These are phyloP conservation scores for Exidia glandulosa DNA, from an alignment of 768 basidiomycete genomes.

Conservation along the genomic window DNA sequence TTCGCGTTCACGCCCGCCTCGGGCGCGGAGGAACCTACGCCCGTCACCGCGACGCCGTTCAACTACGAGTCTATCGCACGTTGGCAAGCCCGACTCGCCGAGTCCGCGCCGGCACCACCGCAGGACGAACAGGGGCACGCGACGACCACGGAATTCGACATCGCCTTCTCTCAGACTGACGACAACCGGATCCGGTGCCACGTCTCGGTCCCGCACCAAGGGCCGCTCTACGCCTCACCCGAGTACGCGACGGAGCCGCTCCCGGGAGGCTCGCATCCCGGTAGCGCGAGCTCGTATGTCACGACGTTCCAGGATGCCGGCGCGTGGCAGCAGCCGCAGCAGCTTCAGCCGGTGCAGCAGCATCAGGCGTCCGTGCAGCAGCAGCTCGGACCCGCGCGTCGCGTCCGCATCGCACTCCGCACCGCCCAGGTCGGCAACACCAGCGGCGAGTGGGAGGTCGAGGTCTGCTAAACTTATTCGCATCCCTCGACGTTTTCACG, in stretches of 20 bases:
- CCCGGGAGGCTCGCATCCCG: not conserved
- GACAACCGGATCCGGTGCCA: not conserved
- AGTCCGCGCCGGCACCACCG: not conserved
- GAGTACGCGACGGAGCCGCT: not conserved
- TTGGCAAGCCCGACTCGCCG: not conserved
- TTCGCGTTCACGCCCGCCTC: not conserved
- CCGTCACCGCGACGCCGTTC: not conserved
- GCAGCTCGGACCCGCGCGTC: slow-evolving; percentile 25
- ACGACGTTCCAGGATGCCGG: not conserved
- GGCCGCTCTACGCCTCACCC: not conserved
- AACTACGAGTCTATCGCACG: not conserved
- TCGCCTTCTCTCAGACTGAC: not conserved
- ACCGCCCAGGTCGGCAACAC: slow-evolving; percentile 17
- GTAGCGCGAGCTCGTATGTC: not conserved
- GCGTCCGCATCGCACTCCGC: slow-evolving; percentile 38
- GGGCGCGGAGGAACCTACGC: not conserved
- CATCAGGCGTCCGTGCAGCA: not conserved
- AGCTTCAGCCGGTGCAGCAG: not conserved
- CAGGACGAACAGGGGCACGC: not conserved
- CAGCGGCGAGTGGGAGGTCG: slow-evolving; percentile 73
- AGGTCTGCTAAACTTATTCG: slow-evolving; percentile 23
- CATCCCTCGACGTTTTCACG: not conserved
- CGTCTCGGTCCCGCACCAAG: not conserved
- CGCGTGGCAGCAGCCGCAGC: not conserved
- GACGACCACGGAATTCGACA: not conserved